Evolutionary conservation across 2,329 filamentous ascomycete species (phyloP).

Genomic region (Arthroderma sp.): DNA sequence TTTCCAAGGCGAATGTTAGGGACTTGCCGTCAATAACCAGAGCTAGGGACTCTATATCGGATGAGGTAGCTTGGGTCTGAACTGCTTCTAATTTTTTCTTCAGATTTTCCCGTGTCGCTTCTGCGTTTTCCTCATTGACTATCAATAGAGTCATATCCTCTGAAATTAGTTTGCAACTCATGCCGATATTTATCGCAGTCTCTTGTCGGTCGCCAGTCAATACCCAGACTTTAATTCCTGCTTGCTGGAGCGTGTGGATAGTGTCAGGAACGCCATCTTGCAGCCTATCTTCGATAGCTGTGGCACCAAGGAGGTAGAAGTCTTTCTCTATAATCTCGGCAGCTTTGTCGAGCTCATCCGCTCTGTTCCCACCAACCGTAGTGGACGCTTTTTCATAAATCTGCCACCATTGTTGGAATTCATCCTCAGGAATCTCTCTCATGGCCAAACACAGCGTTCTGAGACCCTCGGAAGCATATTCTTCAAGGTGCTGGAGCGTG

Average conservation of each 20-base stretch:
- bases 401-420: constrained; percentile 75
- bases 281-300: constrained; percentile 90
- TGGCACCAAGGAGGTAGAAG: constrained; percentile 81
- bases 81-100: constrained; percentile 90
- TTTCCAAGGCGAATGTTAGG: constrained; percentile 82
- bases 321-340: constrained; percentile 91
- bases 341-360: constrained; percentile 92
- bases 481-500: constrained; percentile 92
- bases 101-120: constrained; percentile 72
- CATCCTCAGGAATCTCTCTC: constrained; percentile 80
- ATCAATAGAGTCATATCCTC: constrained; percentile 98
- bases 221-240: constrained; percentile 98
- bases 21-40: constrained; percentile 94
- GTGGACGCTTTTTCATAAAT: constrained; percentile 80
- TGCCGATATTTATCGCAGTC: constrained; percentile 98
- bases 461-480: constrained; percentile 92
- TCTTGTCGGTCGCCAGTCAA: constrained; percentile 95
- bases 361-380: constrained; percentile 81
- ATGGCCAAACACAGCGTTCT: constrained; percentile 89
- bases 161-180: constrained; percentile 97
- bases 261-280: constrained; percentile 97
- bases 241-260: constrained; percentile 90
- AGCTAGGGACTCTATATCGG: constrained; percentile 57
- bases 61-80: constrained; percentile 61
- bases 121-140: constrained; percentile 75